phyloP scores from a whole-genome alignment of 129 eudicot species.

The Logfia minima region DNA sequence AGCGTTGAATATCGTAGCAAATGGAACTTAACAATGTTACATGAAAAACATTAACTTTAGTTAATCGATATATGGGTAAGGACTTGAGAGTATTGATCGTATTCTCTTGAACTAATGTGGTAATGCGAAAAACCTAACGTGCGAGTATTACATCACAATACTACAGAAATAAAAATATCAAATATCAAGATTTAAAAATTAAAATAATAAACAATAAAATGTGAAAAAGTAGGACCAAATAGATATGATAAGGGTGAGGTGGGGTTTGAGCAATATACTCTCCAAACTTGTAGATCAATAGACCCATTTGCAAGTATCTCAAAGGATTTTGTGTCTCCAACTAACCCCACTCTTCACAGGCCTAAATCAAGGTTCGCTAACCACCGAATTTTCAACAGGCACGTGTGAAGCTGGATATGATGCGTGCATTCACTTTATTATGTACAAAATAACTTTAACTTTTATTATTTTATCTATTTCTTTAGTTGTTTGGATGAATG shows the following conservation, averaged over 20 bases:
- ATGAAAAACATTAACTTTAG: too few species aligned
- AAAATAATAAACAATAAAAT: too few species aligned
- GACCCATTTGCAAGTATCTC: conserved; percentile 24
- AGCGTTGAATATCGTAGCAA: too few species aligned
- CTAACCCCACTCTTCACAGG: conserved; percentile 15
- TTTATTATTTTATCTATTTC: too few species aligned
- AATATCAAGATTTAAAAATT: neutral
- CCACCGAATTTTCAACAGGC: conserved; percentile 23
- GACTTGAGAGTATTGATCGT: neutral
- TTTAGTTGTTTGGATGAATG: too few species aligned
- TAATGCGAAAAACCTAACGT: neutral
- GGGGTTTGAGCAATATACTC: conserved; percentile 11
- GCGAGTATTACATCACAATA: neutral
- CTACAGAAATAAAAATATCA: neutral
- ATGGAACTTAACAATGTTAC: too few species aligned
- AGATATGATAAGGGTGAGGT: conserved; percentile 14
- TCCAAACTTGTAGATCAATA: conserved; percentile 28
- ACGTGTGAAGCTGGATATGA: neutral
- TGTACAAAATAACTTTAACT: too few species aligned
- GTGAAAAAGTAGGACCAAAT: conserved; percentile 10
- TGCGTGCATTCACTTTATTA: neutral
- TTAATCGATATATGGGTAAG: neutral
- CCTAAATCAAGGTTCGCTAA: conserved; percentile 20
- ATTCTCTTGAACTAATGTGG: neutral
- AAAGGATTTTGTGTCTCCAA: conserved; percentile 16